Percentiles rank a stretch among this genome's conserved stretches.
Evolutionary conservation across 441 rosid species (phyloP).

Genomic region (Populus hybrid): DNA sequence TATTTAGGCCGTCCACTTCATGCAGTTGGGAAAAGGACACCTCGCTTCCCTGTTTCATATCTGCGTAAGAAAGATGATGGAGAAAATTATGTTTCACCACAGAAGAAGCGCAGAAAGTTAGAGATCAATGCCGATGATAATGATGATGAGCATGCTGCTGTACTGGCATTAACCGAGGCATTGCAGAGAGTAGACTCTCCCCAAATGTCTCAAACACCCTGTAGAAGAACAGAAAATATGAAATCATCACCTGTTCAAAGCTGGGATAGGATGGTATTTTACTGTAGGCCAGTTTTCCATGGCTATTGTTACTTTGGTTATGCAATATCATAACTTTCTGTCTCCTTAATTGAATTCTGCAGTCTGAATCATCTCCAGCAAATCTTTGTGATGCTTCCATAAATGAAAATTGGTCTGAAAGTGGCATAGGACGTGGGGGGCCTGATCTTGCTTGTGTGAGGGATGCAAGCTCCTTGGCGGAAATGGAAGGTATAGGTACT

Average conservation of each 20-base stretch:
- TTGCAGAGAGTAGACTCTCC: conserved; percentile 61
- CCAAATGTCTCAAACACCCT: conserved; percentile 43
- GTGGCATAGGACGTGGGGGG: no score
- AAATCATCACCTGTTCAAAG: conserved; percentile 49
- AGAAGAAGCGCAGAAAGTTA: conserved; percentile 48
- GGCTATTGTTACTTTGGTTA: neutral
- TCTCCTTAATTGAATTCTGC: conserved; percentile 33
- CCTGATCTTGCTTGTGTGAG: no score
- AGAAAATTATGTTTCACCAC: conserved; percentile 39
- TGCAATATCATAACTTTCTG: neutral
- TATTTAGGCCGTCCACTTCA: conserved; percentile 61
- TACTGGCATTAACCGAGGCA: conserved; percentile 63
- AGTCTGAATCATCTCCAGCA: conserved; percentile 41
- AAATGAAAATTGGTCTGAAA: no score
- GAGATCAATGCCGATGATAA: conserved; percentile 21
- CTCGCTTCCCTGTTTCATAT: conserved; percentile 69
- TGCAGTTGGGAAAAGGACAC: conserved; percentile 91
- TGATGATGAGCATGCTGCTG: conserved; percentile 62
- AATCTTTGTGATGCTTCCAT: no score
- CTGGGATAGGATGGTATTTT: conserved; percentile 59
- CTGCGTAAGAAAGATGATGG: conserved; percentile 38
- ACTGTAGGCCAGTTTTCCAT: neutral
- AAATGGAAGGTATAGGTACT: no score
- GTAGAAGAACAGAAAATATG: conserved; percentile 33
- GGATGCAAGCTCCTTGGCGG: no score